Conservation (phyloP, 2,329 filamentous ascomycete species). For the Exophiala spinifera region DNA sequence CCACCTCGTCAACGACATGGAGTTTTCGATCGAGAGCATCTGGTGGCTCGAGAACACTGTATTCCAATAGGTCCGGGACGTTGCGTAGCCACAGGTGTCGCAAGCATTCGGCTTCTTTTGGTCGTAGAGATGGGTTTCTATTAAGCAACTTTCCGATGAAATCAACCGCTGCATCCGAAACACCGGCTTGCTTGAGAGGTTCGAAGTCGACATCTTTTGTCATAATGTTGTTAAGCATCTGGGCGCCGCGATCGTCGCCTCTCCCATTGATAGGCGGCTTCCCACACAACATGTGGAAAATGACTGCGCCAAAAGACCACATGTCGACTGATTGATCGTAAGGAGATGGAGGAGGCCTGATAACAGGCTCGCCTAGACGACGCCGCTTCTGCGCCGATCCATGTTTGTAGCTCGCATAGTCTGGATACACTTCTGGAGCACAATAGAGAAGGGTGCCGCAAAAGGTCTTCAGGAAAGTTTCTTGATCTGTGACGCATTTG, state of each 20-base stretch:
- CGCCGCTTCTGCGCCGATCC: conserved; percentile 53
- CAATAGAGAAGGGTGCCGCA: conserved; percentile 95
- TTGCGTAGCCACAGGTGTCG: conserved; percentile 69
- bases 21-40: conserved; percentile 46
- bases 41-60: conserved; percentile 48
- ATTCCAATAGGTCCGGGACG: conserved; percentile 56
- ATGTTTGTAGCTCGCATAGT: conserved; percentile 63
- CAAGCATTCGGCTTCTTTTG: conserved; percentile 68
- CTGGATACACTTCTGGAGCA: conserved; percentile 91
- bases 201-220: conserved; percentile 64
- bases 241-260: conserved; percentile 70
- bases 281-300: conserved; percentile 81
- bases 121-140: conserved; percentile 72
- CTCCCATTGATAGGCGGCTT: conserved; percentile 77
- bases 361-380: conserved; percentile 47
- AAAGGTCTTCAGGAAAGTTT: conserved; percentile 93
- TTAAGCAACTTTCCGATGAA: conserved; percentile 78
- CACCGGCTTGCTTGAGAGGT: conserved; percentile 56
- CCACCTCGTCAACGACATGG: conserved; percentile 35
- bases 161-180: conserved; percentile 68
- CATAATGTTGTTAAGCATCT: conserved; percentile 81
- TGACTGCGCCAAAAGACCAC: conserved; percentile 90
- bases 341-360: conserved; percentile 50
- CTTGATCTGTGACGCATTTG: conserved; percentile 84
- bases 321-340: conserved; percentile 93